Base-by-base conservation (phyloP, 2,329 filamentous ascomycete genomes). In the Aspergillaceae sp. region DNA sequence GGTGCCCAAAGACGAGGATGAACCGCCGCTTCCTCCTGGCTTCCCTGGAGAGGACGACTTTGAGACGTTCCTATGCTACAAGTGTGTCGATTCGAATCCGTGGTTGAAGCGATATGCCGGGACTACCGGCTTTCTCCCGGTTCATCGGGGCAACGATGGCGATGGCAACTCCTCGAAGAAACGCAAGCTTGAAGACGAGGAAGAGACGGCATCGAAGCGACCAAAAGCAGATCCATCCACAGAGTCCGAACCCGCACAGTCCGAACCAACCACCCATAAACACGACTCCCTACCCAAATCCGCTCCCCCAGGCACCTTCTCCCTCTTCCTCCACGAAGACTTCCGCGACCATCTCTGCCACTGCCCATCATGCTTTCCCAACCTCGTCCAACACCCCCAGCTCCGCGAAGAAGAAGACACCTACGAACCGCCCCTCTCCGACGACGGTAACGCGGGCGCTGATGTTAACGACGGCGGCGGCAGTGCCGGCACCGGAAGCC, bases 71-170 rank as follows among this genome's bases (percentile, higher is more conserved):
- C 77, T 98, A 34, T 98, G 92, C 72, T 95, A 92, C 73, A 94
- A 94, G 62, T 98, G 92, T 57, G 78, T 94, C 9, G 82, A 90
- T 36, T 80, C 88, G 1, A 80, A 89, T 56, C 87, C 89, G 0
- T 98, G 92, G 92, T 84, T 97, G 64, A 94, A 91, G 70, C 75
- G 76, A 52, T 97, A 97, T 62, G 89, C 87, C 4, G 84, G 85
- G 2, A 79, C 86, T 0, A 62, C 79, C 0, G 89, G 90, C 0
- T 97, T 98, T 59, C 72, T 97, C 0, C 74, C 80, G 0, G 78
- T 96, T 0, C 83, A 82, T 54, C 66, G 69, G 30, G 61, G 61
- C 6, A 56, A 46, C 7, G 46, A 56, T 7, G 48, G 54, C 19
- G 36, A 28, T 2, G n/a, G 8, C 46, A 58, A 26, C 34, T 51